Percentiles rank a stretch among this genome's conserved stretches.
Evolutionary conservation across 2,329 filamentous ascomycete genomes (phyloP).

Genomic region (Grosmannia serpens): DNA sequence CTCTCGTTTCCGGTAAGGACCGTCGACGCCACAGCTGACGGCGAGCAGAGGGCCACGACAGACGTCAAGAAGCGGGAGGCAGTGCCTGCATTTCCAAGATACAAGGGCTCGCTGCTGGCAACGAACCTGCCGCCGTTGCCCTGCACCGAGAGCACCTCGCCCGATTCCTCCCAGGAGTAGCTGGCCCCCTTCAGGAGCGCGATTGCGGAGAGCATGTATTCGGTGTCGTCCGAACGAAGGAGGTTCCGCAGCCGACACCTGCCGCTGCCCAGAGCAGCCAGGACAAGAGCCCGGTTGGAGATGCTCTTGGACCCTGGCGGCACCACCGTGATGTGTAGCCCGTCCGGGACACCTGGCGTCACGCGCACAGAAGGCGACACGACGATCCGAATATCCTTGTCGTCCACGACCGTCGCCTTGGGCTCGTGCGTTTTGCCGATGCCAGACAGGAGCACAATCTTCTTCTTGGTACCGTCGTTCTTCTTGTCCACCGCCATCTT

Average conservation of each 20-base stretch:
- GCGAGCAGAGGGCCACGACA: constrained; percentile 71
- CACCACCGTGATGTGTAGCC: constrained; percentile 57
- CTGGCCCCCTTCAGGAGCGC: constrained; percentile 72
- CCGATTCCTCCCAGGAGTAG: constrained; percentile 89
- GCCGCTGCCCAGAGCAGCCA: constrained; percentile 80
- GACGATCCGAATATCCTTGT: constrained; percentile 70
- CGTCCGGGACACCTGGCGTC: constrained; percentile 55
- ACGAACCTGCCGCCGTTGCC: constrained; percentile 80
- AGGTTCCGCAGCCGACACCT: constrained; percentile 84
- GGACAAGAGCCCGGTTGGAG: constrained; percentile 87
- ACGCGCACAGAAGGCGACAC: constrained; percentile 71
- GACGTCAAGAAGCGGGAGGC: constrained; percentile 92
- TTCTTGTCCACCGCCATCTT: constrained; percentile 99
- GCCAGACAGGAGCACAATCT: constrained; percentile 81
- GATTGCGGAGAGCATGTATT: constrained; percentile 94
- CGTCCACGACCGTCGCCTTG: constrained; percentile 79
- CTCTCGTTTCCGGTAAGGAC: constrained; percentile 85
- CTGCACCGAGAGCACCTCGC: constrained; percentile 78
- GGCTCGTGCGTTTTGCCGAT: constrained; percentile 84
- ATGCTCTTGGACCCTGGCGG: constrained; percentile 97
- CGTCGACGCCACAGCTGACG: constrained; percentile 54
- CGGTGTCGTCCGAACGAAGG: constrained; percentile 90
- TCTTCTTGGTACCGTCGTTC: constrained; percentile 91
- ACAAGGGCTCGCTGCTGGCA: constrained; percentile 67
- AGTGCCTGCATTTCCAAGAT: constrained; percentile 92